Evolutionary conservation across 108 stramenopile genomes (phyloP).

Genomic region (Pseudonitzschia multistriata): DNA sequence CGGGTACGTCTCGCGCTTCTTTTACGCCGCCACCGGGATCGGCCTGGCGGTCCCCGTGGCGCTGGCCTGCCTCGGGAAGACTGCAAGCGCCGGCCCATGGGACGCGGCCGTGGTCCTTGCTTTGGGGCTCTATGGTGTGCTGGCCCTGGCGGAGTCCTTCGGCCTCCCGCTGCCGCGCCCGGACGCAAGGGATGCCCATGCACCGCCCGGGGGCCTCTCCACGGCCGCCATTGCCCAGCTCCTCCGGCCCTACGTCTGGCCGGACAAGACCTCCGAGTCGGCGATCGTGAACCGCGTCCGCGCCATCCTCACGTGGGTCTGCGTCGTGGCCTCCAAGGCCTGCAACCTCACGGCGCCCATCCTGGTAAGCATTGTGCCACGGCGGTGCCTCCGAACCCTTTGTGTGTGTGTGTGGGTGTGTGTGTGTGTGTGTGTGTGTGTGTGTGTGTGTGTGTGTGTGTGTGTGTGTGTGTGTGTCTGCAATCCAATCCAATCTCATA

Average conservation of each 20-base stretch:
- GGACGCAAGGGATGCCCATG: constrained; percentile 2
- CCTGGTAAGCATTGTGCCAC: constrained; percentile 26
- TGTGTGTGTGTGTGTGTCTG: no score
- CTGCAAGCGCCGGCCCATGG: constrained; percentile 10
- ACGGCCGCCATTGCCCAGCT: constrained; percentile 56
- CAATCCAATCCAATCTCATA: no score
- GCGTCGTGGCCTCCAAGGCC: constrained; percentile 80
- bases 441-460: no score
- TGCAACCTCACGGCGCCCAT: constrained; percentile 82
- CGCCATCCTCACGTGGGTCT: constrained; percentile 90
- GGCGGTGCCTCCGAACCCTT: background rate
- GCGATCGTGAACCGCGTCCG: constrained; percentile 83
- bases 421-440: no score
- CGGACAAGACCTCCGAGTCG: constrained; percentile 69
- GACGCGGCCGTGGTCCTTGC: constrained; percentile 29
- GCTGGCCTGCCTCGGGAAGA: constrained; percentile 7
- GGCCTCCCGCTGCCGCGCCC: constrained; percentile 36
- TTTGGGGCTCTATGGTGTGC: constrained; percentile 37
- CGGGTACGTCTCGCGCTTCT: constrained; percentile 44
- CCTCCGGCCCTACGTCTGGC: constrained; percentile 96
- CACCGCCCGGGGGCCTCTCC: constrained; percentile 37
- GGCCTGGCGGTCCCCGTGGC: constrained; percentile 16
- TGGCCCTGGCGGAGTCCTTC: constrained; percentile 52
- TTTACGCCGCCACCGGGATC: constrained; percentile 28
- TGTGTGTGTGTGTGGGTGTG: no score